These are phyloP conservation scores for Hansenula lynferdii DNA, from an alignment of 1,139 yeast genomes.

Conservation along the genomic window DNA sequence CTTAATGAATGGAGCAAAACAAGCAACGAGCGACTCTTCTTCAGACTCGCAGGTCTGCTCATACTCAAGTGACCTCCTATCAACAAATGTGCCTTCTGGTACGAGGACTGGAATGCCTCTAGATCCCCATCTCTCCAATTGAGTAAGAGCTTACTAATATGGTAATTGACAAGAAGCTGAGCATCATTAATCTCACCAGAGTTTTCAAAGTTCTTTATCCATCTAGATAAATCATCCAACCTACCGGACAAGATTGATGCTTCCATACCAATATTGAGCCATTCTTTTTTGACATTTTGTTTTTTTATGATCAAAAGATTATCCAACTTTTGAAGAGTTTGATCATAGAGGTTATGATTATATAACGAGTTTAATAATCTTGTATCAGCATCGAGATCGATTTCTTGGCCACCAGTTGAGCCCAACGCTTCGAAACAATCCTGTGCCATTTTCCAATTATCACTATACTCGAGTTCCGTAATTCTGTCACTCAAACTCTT, in stretches of 20 bases:
- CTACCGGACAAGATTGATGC: conserved; percentile 70
- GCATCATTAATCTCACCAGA: conserved; percentile 43
- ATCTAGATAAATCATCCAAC: conserved; percentile 43
- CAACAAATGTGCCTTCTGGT: conserved; percentile 47
- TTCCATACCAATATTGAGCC: conserved; percentile 67
- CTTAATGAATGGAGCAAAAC: conserved; percentile 67
- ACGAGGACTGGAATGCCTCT: conserved; percentile 31
- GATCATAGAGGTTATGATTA: conserved; percentile 54
- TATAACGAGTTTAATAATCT: conserved; percentile 49
- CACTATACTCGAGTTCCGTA: conserved; percentile 76
- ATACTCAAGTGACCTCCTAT: conserved; percentile 61
- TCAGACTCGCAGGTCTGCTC: conserved; percentile 57
- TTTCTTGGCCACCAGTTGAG: conserved; percentile 30
- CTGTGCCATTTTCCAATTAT: conserved; percentile 84
- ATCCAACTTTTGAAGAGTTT: conserved; percentile 31
- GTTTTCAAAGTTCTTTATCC: conserved; percentile 45
- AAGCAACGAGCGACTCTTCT: conserved; percentile 51
- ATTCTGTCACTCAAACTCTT: conserved; percentile 68
- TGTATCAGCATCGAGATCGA: conserved; percentile 29
- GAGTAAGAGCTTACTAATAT: conserved; percentile 58
- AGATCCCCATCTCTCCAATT: conserved; percentile 33
- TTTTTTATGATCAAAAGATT: conserved; percentile 13
- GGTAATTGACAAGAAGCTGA: conserved; percentile 53
- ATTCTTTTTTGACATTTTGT: conserved; percentile 36
- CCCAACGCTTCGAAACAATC: conserved; percentile 77